Base-by-base conservation (phyloP, 768 basidiomycete species). In the Amanita jacksonii region DNA sequence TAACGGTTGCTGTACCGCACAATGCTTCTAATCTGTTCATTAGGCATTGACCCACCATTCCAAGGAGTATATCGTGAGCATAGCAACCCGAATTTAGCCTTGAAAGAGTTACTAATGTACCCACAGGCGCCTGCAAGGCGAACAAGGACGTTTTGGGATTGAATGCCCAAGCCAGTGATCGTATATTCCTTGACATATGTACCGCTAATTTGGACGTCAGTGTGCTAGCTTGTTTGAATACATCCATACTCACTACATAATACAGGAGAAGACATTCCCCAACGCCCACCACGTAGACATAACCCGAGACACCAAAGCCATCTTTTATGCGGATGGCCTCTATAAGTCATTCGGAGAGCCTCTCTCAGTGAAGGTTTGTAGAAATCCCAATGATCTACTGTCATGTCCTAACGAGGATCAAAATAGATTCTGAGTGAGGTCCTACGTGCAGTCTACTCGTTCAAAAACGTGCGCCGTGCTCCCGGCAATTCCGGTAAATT, bases 1-100 rank as follows among this genome's bases (percentile, higher is more conserved):
- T 73, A 0, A 13, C 8, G 8, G 24, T 16, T 24, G 1, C 10
- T 38, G 4, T 31, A 15, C 15, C 12, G 19, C 8, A 16, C 22
- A 25, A 43, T 28, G 22, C 31, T 12, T 18, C 9, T 28, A 18
- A 30, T 46, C 10, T 27, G 51, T 23, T 15, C 6, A 45, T 25
- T 41, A 87, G 84, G 86, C 42, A 65, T 85, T 38, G 79, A 82
- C 34, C 84, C 86, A 8, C 72, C 79, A 3, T 79, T 88, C 66
- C 72, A 69, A 43, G 85, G 86, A 43, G 73, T 75, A 24, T 79
- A 73, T 53, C 81, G 81, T 77, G 54, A 51, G 74, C 62, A 20
- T 20, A 43, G 1, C 18, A n/a, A 7, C 7, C 45, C 15, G n/a
- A 20, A 33, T 38, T 24, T 10, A 20, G 12, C 4, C 13, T 9